Conservation (phyloP, 2,329 filamentous ascomycete genomes). For the Stenocarpella maydis region DNA sequence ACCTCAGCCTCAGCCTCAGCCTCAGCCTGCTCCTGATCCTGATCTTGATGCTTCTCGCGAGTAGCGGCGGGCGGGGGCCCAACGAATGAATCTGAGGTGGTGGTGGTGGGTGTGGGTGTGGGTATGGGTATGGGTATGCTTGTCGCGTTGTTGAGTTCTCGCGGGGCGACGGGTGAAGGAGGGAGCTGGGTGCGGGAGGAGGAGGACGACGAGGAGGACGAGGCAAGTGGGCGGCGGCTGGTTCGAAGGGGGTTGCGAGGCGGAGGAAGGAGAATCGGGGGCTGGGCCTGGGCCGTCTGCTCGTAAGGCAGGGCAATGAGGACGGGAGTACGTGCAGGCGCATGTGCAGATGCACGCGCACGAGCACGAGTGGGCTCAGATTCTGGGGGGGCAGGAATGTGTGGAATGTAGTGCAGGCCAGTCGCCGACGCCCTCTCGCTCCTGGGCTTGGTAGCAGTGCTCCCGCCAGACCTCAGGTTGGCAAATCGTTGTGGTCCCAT, state of each 20-base stretch:
- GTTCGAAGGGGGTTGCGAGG: conserved; percentile 52
- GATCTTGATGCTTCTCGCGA: conserved; percentile 43
- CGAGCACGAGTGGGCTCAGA: neutral
- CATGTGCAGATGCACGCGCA: conserved; percentile 43
- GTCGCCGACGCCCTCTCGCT: conserved; percentile 7
- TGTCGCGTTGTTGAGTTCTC: conserved; percentile 35
- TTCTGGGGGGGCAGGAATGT: neutral
- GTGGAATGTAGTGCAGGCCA: conserved; percentile 18
- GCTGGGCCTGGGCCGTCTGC: conserved; percentile 64
- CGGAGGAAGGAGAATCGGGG: conserved; percentile 61
- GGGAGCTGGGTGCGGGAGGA: conserved; percentile 33
- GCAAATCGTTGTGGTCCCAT: conserved; percentile 53
- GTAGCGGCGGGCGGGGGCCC: conserved; percentile 52
- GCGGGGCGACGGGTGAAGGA: conserved; percentile 28
- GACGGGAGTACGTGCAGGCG: conserved; percentile 46
- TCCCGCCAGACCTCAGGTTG: conserved; percentile 48
- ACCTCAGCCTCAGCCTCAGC: neutral
- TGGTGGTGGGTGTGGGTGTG: conserved; percentile 40
- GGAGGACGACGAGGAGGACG: conserved; percentile 35
- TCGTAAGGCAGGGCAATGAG: conserved; percentile 68
- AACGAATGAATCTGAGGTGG: conserved; percentile 37
- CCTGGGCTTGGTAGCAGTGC: conserved; percentile 6
- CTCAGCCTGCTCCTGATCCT: neutral
- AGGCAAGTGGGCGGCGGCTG: conserved; percentile 40
- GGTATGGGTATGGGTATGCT: conserved; percentile 41